A percentile compares a stretch with the other conserved stretches of the same genome.
Conservation (phyloP, 2,329 filamentous ascomycete species). For the Pseudogymnoascus sp. region DNA sequence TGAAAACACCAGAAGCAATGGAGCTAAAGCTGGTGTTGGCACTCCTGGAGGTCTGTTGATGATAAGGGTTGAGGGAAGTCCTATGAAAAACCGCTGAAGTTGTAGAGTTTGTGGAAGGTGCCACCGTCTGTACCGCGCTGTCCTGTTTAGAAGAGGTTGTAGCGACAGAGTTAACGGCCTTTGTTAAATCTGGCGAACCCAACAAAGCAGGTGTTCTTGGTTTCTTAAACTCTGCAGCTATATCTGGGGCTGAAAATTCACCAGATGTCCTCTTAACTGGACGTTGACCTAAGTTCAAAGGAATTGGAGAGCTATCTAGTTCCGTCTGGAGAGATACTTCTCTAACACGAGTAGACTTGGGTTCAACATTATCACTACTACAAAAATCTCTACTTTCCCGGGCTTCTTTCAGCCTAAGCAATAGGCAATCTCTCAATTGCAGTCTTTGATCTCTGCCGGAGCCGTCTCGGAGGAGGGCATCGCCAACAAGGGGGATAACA, state of each 20-base stretch:
- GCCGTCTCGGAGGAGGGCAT: neutral
- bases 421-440: constrained; percentile 4
- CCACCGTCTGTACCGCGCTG: neutral
- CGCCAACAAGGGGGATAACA: constrained; percentile 11
- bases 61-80: neutral
- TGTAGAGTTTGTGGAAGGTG: constrained; percentile 9
- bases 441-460: constrained; percentile 1
- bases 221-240: neutral
- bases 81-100: constrained; percentile 8
- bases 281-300: neutral
- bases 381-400: neutral
- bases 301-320: neutral
- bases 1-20: constrained; percentile 17
- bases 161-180: neutral
- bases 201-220: constrained; percentile 3
- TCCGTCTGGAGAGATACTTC: neutral
- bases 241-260: neutral
- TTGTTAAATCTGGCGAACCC: neutral
- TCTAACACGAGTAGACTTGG: neutral
- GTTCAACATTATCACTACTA: neutral
- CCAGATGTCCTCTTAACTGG: neutral
- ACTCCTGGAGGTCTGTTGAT: constrained; percentile 5
- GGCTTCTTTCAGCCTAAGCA: neutral
- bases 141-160: neutral
- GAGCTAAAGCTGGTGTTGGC: constrained; percentile 20